Evolutionary conservation across 2,329 filamentous ascomycete species (phyloP), one percentile per base, ranked within the genome.

Genomic region (Juglanconis oblonga): DNA sequence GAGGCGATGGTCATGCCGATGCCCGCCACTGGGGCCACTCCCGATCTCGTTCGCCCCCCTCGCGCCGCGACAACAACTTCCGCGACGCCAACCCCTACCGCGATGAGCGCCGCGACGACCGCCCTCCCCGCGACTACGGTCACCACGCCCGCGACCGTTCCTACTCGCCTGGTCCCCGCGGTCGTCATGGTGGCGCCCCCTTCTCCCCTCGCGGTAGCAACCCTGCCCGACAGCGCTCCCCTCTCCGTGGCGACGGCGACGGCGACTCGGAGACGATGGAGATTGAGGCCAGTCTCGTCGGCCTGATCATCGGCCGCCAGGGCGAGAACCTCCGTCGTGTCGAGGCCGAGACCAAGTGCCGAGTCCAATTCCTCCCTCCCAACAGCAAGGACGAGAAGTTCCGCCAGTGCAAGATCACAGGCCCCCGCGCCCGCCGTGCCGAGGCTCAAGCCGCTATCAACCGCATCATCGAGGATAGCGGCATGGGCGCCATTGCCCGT

Each of bases 291-390:
- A 90, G 87, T 68, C 82, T 96, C 52, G 92, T 97, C 55, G 92
- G 92, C 47, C 80, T 97, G 38, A 96, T 97, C 69, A 97, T 97
- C 70, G 92, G 92, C 56, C 87, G 92, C 62, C 90, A 93, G 70
- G 92, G 92, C 66, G 93, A 97, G 76, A 97, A 96, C 67, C 79
- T 97, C 48, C 83, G 91, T 66, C 87, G 91, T 61, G 91, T 97
- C 65, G 93, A 97, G 74, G 80, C 85, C 50, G 91, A 96, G 67
- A 92, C 89, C 52, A 86, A 86, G 57, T 93, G 92, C 67, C 84
- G 92, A 61, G 92, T 97, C 32, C 92, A 97, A 75, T 97, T 97
- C 71, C 82, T 96, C 62, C 89, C 92, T 38, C 85, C 90, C 14
- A 85, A 87, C 61, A 88, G 92, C 69, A 80, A 83, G 40, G 86